These are phyloP conservation scores for Ambrosia artemisiifolia DNA, from an alignment of 129 eudicot genomes.

Conservation along the genomic window DNA sequence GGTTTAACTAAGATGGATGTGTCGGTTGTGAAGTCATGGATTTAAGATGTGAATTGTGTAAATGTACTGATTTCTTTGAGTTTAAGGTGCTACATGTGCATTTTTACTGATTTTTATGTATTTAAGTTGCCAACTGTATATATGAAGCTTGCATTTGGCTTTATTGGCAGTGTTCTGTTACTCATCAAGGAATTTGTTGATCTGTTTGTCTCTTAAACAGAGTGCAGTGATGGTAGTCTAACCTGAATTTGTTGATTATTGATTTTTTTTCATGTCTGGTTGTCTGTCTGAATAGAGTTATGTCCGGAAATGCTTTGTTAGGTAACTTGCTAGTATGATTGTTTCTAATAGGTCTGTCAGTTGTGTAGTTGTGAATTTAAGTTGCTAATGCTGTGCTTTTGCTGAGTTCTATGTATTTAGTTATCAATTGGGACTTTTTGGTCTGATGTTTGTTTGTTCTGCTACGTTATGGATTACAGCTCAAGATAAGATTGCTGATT, in stretches of 20 bases:
- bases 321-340: not conserved
- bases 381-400: not conserved
- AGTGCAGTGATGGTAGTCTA: not conserved
- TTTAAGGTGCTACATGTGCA: not conserved
- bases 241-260: too few relatives aligned
- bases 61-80: not conserved
- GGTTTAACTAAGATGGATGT: too few relatives aligned
- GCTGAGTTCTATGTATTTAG: not conserved
- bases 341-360: not conserved
- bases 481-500: constrained; percentile 83
- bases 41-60: not conserved
- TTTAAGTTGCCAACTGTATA: not conserved
- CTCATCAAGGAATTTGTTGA: not conserved
- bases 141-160: not conserved
- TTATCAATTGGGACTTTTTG: not conserved
- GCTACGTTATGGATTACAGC: constrained; percentile 32
- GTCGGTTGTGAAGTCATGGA: too few relatives aligned
- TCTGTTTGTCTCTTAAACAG: not conserved
- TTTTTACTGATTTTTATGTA: not conserved
- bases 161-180: not conserved
- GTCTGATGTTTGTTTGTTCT: not conserved
- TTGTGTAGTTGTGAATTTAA: not conserved
- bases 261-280: too few relatives aligned
- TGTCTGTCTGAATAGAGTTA: too few relatives aligned
- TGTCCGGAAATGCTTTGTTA: too few relatives aligned